Base-by-base conservation (phyloP, 306 rosid genomes). In the Acacia melanoxylon region DNA sequence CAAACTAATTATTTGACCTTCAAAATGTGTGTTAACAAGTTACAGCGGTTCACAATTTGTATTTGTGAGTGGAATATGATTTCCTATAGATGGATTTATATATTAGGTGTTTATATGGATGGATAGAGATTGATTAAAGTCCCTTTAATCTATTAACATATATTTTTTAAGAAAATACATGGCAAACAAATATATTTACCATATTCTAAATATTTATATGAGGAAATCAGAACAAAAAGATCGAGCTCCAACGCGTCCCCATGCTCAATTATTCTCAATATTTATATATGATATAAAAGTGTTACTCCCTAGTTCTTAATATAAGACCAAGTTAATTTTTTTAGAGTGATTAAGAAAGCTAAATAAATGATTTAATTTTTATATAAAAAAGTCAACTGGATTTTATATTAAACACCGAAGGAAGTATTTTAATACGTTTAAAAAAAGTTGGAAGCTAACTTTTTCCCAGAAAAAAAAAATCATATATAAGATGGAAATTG, bases 281-380 rank as follows among this genome's bases (percentile, higher is more conserved):
- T 58, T 10, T 58, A 10, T 20, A 58, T 58, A 10, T 20, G 25
- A 54, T 19, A 9, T 5, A 22, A 22, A n/a, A 24, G 31, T 22
- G 10, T 58, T 58, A 58, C 41, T 37, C 41, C 8, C 41, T 37
- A 0, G 41, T 37, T 6, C 8, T 37, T 37, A 37, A 37, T 37
- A 37, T 1, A 37, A 6, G 1, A 37, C 0, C 8, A 6, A 37
- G 8, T 37, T 37, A 6, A 5, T 5, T 35, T 35, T 35, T 37
- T 37, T 37, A 0, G 0, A 37, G 1, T 1, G 1, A 37, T 6
- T 37, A 37, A 37, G 0, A 1, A 37, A 37, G 1, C 1, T 37
- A 5, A 6, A 37, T 37, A 37, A 37, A 37, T 37, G 6, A 37
- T 1, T 37, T 37, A 37, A 37, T 37, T 6, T 37, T 0, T 37